A percentile compares a stretch with the other conserved stretches of the same genome.
Evolutionary conservation across 129 eudicot species (phyloP).

Genomic region (sunflower (Helianthus annuus)): DNA sequence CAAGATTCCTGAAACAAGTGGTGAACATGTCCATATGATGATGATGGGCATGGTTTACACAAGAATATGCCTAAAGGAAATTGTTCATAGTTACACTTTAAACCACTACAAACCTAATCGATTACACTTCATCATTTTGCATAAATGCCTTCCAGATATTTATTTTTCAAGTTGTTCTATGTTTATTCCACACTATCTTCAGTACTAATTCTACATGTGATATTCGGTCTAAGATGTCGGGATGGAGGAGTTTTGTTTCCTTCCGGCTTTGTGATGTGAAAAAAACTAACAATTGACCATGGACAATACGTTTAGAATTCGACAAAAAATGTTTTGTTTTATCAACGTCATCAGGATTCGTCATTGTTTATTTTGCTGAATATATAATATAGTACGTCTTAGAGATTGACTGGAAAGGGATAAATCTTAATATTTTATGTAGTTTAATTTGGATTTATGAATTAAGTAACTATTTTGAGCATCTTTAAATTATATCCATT

Average conservation of each 20-base stretch:
- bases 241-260: neutral
- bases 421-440: too few species aligned
- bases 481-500: neutral
- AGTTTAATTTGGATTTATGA: too few species aligned
- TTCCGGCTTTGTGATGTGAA: neutral
- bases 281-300: neutral
- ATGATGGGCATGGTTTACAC: constrained; percentile 14
- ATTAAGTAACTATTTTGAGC: neutral
- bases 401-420: too few species aligned
- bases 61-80: constrained; percentile 24
- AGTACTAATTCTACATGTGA: neutral
- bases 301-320: neutral
- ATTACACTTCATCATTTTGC: constrained; percentile 29
- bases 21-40: constrained; percentile 30
- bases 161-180: neutral
- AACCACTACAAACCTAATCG: constrained; percentile 24
- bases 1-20: constrained; percentile 37
- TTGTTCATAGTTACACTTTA: constrained; percentile 28
- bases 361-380: neutral
- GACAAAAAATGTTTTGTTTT: neutral
- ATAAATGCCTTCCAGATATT: constrained; percentile 23
- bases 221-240: neutral
- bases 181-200: neutral
- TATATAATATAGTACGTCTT: too few species aligned
- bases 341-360: neutral